phyloP scores from a whole-genome alignment of 768 basidiomycete species.

The Galerina marginata region DNA sequence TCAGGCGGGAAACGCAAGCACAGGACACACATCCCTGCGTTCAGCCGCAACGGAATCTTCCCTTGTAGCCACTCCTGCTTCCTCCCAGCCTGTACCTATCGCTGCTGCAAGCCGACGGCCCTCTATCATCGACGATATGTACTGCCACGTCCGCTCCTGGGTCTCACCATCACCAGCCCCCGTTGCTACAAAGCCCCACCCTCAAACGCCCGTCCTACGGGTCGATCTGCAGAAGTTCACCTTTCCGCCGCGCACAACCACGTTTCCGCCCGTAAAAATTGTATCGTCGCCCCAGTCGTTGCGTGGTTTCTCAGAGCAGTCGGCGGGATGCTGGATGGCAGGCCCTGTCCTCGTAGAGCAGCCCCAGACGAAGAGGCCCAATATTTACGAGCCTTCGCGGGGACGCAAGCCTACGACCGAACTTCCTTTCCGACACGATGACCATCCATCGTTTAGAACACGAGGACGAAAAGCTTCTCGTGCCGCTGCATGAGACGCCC shows the following conservation, averaged over 20 bases:
- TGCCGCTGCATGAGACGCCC: constrained; percentile 31
- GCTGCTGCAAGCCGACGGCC: constrained; percentile 31
- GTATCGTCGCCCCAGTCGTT: constrained; percentile 21
- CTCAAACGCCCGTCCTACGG: constrained; percentile 18
- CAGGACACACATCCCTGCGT: constrained; percentile 37
- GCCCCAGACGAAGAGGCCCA: neutral
- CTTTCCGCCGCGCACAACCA: constrained; percentile 27
- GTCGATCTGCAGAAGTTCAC: constrained; percentile 25
- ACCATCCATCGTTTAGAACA: constrained; percentile 41
- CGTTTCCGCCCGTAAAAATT: constrained; percentile 15
- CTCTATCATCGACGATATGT: constrained; percentile 43
- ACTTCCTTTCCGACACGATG: constrained; percentile 19
- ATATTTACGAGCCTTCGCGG: constrained; percentile 1
- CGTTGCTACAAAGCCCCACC: constrained; percentile 28
- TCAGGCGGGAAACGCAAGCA: constrained; percentile 35
- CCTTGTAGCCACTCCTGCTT: constrained; percentile 53
- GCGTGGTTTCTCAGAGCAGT: constrained; percentile 21
- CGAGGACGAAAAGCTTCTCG: constrained; percentile 52
- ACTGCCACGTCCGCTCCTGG: constrained; percentile 52
- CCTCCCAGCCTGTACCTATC: constrained; percentile 43
- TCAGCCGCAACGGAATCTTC: constrained; percentile 54
- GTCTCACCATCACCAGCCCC: constrained; percentile 41
- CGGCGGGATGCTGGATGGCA: constrained; percentile 27
- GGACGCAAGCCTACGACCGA: constrained; percentile 17
- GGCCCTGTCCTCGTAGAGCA: constrained; percentile 21